Evolutionary conservation across 2,329 filamentous ascomycete genomes (phyloP), one percentile per base, ranked within the genome.

Genomic region (Fusarium pininemorale): DNA sequence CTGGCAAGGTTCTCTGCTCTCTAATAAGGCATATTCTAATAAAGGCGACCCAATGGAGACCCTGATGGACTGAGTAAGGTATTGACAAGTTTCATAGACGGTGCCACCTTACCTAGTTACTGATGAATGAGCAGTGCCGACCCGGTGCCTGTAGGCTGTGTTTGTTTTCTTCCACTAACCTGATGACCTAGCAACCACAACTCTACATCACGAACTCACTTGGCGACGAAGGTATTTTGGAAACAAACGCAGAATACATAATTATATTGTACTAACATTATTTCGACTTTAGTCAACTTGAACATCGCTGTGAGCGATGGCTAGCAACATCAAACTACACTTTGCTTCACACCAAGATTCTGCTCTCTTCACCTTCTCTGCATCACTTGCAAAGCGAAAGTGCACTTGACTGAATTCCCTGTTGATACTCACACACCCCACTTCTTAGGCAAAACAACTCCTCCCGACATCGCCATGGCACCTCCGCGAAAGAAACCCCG

Each of bases 401-500:
- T n/a, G 30, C 14, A 32, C 28, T 28, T 24, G 20, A 55, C 28
- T 20, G 47, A 30, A 35, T 16, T 28, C 14, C 14, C 30, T 32
- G n/a, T 64, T 41, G 26, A 38, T 28, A 35, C 28, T 26, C 26
- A 32, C 44, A 32, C 28, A 28, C 15, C 41, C n/a, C 57, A 39
- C 26, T 35, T 12, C 15, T 26, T 20, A 28, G 35, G 28, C 14
- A 35, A 16, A 32, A 7, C 15, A n/a, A 32, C 38, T 12, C 14
- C 12, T 42, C 30, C 15, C 9, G 6, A 41, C 30, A n/a, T 26
- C 53, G 47, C 20, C 18, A 74, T 74, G 72, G 68, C 72, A 16
- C 72, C 72, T n/a, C 44, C 72, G 14, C 56, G 62, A 44, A 75
- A 75, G 37, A 79, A 69, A 45, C 41, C 74, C 9, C 78, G 75